phyloP scores from a whole-genome alignment of 2,329 filamentous ascomycete species.

The Colletotrichum eleusines region DNA sequence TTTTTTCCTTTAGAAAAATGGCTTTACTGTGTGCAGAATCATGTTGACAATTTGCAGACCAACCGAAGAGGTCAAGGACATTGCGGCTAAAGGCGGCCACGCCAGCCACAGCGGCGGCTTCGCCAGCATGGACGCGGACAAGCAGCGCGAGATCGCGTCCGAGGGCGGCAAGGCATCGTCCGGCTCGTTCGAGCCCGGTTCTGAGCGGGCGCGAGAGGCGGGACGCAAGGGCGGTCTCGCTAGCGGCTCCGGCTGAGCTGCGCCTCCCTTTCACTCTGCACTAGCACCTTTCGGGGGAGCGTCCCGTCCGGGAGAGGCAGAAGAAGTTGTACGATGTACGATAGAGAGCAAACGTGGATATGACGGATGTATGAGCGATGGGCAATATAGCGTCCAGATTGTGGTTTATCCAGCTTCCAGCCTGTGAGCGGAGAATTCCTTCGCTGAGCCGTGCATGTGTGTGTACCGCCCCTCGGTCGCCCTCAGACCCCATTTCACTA shows the following conservation, averaged over 20 bases:
- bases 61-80: constrained; percentile 57
- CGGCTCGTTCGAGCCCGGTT: constrained; percentile 66
- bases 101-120: constrained; percentile 54
- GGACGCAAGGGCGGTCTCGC: constrained; percentile 63
- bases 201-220: constrained; percentile 64
- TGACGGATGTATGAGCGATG: neutral
- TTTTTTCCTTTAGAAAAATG: no score
- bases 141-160: constrained; percentile 67
- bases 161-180: constrained; percentile 65
- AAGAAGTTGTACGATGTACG: constrained; percentile 6
- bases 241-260: neutral
- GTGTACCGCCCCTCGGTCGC: neutral
- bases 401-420: constrained; percentile 1
- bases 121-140: constrained; percentile 56
- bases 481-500: neutral
- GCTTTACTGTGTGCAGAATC: no score
- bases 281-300: no score
- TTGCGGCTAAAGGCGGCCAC: constrained; percentile 57
- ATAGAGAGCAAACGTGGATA: neutral
- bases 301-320: neutral
- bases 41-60: no score
- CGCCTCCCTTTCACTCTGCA: no score
- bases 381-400: neutral
- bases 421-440: neutral
- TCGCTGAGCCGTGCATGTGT: neutral